Conservation (phyloP, 306 rosid species). For the Rosa persica region DNA sequence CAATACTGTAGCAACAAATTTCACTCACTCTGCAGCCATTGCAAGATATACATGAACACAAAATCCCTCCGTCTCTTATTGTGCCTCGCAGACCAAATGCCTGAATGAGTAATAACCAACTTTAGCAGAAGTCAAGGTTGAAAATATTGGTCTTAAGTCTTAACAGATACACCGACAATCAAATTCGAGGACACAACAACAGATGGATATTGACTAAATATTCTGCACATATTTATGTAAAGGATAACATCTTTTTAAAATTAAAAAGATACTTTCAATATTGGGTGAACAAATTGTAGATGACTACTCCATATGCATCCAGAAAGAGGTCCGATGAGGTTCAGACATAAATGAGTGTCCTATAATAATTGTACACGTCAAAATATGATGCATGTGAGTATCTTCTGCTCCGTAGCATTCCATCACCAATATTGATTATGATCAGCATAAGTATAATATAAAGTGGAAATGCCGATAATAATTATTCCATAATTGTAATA, state of each 20-base stretch:
- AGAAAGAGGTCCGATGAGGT: neutral
- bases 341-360: neutral
- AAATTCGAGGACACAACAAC: neutral
- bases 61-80: conserved; percentile 80
- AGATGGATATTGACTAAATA: neutral
- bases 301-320: neutral
- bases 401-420: neutral
- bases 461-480: neutral
- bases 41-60: conserved; percentile 78
- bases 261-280: too few species aligned
- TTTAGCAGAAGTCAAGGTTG: conserved; percentile 16
- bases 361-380: neutral
- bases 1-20: neutral
- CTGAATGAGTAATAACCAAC: conserved; percentile 44
- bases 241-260: too few species aligned
- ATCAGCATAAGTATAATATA: neutral
- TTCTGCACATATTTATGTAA: neutral
- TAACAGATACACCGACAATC: neutral
- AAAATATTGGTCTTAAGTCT: neutral
- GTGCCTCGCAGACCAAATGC: conserved; percentile 74
- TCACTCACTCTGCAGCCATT: conserved; percentile 74
- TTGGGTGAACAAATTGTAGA: neutral
- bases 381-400: neutral
- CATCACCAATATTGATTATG: neutral
- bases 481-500: neutral